phyloP scores from a whole-genome alignment of 2,329 filamentous ascomycete genomes.

The Clonostachys solani region DNA sequence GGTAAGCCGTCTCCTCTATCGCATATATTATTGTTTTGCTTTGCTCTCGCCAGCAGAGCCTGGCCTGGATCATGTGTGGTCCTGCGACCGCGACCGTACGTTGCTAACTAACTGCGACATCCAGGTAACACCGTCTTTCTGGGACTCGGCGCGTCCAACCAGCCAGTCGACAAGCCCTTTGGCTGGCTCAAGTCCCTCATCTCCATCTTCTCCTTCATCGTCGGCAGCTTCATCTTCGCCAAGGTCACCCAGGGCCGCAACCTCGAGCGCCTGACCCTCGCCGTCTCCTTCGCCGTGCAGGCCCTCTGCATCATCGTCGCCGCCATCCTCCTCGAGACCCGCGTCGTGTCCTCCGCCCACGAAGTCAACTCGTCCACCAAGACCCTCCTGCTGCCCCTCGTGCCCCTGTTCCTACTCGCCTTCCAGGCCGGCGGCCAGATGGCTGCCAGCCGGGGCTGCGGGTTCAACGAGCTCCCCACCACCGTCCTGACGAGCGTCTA shows the following conservation, averaged over 20 bases:
- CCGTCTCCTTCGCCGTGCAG: constrained; percentile 47
- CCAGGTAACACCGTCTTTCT: constrained; percentile 59
- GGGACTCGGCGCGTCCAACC: constrained; percentile 50
- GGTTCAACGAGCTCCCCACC: constrained; percentile 49
- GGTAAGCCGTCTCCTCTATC: constrained; percentile 5
- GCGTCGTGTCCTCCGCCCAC: not conserved
- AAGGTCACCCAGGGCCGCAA: constrained; percentile 12
- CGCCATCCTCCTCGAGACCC: constrained; percentile 43
- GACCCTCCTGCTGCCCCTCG: constrained; percentile 11
- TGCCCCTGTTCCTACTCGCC: constrained; percentile 31
- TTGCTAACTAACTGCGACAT: not conserved
- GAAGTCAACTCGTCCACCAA: not conserved
- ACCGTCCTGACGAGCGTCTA: constrained; percentile 51
- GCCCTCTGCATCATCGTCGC: constrained; percentile 44
- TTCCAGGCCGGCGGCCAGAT: constrained; percentile 52
- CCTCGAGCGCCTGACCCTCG: constrained; percentile 31
- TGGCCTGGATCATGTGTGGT: not conserved
- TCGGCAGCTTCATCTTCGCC: constrained; percentile 45
- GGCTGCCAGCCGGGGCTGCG: constrained; percentile 40
- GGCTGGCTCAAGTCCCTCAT: constrained; percentile 44
- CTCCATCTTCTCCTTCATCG: constrained; percentile 48
- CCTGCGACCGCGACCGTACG: not conserved
- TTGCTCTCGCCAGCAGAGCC: not conserved
- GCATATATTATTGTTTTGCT: not conserved
- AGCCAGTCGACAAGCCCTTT: constrained; percentile 42